Evolutionary conservation across 1,284 basidiomycete genomes (phyloP), one percentile per base, ranked within the genome.

Genomic region (Cronartium quercuum): DNA sequence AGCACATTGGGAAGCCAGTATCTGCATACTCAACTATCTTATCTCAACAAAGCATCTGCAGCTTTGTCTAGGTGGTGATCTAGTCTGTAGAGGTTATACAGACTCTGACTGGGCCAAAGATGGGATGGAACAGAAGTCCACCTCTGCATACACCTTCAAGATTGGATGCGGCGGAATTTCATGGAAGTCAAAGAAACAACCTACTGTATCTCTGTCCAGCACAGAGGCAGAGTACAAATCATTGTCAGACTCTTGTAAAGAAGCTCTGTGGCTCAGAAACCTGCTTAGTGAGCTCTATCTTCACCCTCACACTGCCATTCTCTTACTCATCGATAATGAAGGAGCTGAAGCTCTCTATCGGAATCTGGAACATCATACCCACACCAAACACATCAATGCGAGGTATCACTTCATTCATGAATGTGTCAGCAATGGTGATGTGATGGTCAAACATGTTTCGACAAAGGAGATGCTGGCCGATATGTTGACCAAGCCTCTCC

Each of bases 91-190:
- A 18, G 64, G 64, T 13, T 66, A 66, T 42, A 42, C 64, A 1
- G 64, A 66, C 18, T 66, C 41, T 6, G 64, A 66, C n/a, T 66
- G 64, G 64, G 64, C 64, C 13, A 42, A 66, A 12, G 58, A 21
- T 34, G n/a, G 21, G 18, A n/a, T 18, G 7, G 38, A 37, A 15
- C 18, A 57, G 7, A 3, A 24, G 18, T 68, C 67, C 55, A 68
- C 67, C 15, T 38, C 29, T 40, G 51, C 29, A 21, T 68, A 68
- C 51, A 68, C 67, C 35, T 68, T 58, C 37, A 3, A 29, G 12
- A 12, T 68, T 57, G 66, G 66, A 6, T 7, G 35, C 6, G 66
- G 47, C 7, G 15, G 29, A 18, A 35, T 68, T 10, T 68, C 66
- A 4, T 68, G 66, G 66, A 68, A 57, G 21, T 55, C 44, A 1